Conservation (phyloP, 1,284 basidiomycete species). For the Volvariella volvacea region DNA sequence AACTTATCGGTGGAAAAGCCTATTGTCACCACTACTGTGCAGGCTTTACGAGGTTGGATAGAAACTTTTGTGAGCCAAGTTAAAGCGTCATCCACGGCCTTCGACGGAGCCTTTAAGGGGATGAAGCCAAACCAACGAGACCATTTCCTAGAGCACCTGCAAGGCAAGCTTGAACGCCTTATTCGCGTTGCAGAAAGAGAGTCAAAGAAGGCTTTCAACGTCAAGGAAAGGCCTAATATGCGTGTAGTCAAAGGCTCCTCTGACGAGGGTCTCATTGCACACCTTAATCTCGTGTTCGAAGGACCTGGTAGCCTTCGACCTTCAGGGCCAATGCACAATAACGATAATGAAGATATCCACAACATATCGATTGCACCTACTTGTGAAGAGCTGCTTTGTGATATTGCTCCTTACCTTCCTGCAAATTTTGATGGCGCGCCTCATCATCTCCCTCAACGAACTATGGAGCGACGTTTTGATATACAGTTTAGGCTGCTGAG, state of each 20-base stretch:
- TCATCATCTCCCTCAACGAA: constrained; percentile 46
- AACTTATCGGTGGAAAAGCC: constrained; percentile 42
- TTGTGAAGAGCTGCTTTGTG: constrained; percentile 47
- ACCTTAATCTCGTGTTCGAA: constrained; percentile 37
- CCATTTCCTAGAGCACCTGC: constrained; percentile 30
- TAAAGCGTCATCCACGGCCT: constrained; percentile 18
- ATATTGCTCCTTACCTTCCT: too few relatives aligned
- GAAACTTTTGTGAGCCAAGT: constrained; percentile 39
- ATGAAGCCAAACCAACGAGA: constrained; percentile 27
- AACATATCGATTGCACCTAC: constrained; percentile 61
- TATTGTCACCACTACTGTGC: constrained; percentile 32
- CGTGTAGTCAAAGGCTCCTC: constrained; percentile 2
- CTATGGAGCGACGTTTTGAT: constrained; percentile 59
- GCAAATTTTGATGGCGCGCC: too few relatives aligned
- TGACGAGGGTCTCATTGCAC: constrained; percentile 27
- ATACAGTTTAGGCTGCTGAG: constrained; percentile 65
- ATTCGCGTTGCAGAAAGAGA: constrained; percentile 41
- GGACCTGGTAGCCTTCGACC: constrained; percentile 45
- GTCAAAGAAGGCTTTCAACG: constrained; percentile 20
- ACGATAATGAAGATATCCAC: constrained; percentile 50
- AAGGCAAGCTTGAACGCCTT: constrained; percentile 33
- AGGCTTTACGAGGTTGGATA: constrained; percentile 37
- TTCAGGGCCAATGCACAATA: constrained; percentile 57
- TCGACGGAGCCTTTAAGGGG: constrained; percentile 29
- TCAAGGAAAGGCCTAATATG: constrained; percentile 7